A percentile compares a stretch with the other conserved stretches of the same genome.
These are phyloP conservation scores for Alloascoidea hylecoeti DNA, from an alignment of 805 yeast genomes.

Conservation along the genomic window DNA sequence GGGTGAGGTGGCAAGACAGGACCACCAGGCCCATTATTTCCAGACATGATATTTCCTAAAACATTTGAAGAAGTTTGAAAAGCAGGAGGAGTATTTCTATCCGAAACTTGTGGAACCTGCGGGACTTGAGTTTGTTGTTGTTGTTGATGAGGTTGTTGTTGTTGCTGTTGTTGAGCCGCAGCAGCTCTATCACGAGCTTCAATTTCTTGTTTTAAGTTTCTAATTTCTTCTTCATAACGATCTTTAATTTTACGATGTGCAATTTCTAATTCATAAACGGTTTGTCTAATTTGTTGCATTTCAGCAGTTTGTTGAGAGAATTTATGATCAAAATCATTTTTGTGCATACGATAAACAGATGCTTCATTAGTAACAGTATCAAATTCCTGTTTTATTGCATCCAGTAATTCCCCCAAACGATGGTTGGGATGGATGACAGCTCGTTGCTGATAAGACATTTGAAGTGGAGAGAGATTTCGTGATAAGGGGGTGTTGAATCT, in stretches of 20 bases:
- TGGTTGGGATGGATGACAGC: slow-evolving; percentile 7
- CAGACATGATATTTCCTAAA: slow-evolving; percentile 17
- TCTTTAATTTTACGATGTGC: slow-evolving; percentile 93
- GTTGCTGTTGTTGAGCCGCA: slow-evolving; percentile 11
- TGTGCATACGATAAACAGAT: slow-evolving; percentile 70
- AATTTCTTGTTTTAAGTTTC: slow-evolving; percentile 71
- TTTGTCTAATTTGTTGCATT: slow-evolving; percentile 86
- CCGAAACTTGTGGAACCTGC: slow-evolving; percentile 10
- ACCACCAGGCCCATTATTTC: slow-evolving; percentile 10
- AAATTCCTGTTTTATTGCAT: slow-evolving; percentile 86
- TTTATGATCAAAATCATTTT: slow-evolving; percentile 84
- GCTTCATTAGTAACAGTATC: slow-evolving; percentile 79
- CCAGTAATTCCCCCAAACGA: slow-evolving; percentile 64
- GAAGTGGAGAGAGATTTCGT: too few species aligned
- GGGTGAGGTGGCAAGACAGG: slow-evolving; percentile 10
- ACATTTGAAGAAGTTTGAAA: slow-evolving; percentile 16
- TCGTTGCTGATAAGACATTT: not conserved
- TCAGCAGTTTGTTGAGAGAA: slow-evolving; percentile 83
- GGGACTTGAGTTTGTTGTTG: slow-evolving; percentile 10
- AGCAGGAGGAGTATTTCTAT: slow-evolving; percentile 10
- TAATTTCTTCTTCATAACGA: slow-evolving; percentile 87
- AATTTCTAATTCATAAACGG: slow-evolving; percentile 86
- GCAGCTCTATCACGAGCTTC: slow-evolving; percentile 60
- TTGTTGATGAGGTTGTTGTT: slow-evolving; percentile 18
- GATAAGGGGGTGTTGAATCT: too few species aligned